phyloP scores from a whole-genome alignment of 73 alveolate species.

The Tetrahymena thermophila region DNA sequence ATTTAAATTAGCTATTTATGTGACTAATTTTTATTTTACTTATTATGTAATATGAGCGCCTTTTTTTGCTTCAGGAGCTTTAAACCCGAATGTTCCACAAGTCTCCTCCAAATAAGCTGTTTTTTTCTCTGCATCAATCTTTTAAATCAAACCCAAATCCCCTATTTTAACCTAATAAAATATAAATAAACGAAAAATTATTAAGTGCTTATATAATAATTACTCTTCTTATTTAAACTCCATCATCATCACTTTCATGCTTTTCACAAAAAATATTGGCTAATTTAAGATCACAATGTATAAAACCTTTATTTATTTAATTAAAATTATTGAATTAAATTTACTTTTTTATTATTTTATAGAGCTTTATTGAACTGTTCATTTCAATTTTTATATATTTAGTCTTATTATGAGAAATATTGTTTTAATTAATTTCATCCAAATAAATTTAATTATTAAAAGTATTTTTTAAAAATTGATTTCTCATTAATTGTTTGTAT shows the following conservation, averaged over 20 bases:
- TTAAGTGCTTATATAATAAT: neutral
- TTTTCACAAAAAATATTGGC: conserved; percentile 55
- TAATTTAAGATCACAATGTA: conserved; percentile 72
- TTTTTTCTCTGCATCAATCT: conserved; percentile 30
- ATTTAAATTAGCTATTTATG: neutral
- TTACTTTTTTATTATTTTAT: too few relatives aligned
- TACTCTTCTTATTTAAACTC: conserved; percentile 28
- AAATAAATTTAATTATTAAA: too few relatives aligned
- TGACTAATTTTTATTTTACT: neutral
- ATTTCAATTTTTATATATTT: too few relatives aligned
- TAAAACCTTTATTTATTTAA: conserved; percentile 8
- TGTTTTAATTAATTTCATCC: too few relatives aligned
- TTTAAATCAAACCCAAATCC: conserved; percentile 70
- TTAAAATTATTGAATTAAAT: neutral
- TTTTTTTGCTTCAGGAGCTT: conserved; percentile 66
- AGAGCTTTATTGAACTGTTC: too few relatives aligned
- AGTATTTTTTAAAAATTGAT: too few relatives aligned
- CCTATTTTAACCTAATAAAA: conserved; percentile 62
- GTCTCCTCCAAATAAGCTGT: conserved; percentile 49
- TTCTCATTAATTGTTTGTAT: too few relatives aligned
- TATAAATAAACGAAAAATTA: neutral
- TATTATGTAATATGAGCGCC: conserved; percentile 16
- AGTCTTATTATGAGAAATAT: too few relatives aligned
- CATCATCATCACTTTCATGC: conserved; percentile 54
- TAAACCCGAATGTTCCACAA: conserved; percentile 59